Base-by-base conservation (phyloP, 2,329 filamentous ascomycete species). In the Neonectria faginata region DNA sequence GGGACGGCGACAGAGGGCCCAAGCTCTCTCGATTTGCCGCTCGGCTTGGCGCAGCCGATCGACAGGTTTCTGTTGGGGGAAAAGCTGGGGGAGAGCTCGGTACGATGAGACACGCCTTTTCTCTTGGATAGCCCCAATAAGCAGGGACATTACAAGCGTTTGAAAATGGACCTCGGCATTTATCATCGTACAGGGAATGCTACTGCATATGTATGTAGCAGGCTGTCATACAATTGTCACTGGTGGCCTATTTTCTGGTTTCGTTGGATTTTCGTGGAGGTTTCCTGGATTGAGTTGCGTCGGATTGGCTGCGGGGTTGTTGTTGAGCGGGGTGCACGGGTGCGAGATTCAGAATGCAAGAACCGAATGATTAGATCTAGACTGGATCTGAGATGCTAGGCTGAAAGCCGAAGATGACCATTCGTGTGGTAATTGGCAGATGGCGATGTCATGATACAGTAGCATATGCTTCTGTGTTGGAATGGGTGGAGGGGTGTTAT, bases 41-140 rank as follows among this genome's bases (percentile, higher is more conserved):
- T 31, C 65, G 55, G 64, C 70, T 73, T 74, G 70, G 71, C 68
- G 64, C 62, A 55, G 55, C 57, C 70, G 70, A 74, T 74, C 70
- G 60, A 62, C 57, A 50, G 27, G 69, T 72, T 70, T 74, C 70
- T 74, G 69, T 74, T 73, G 72, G 72, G 72, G 69, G 64, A 70
- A 70, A 70, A 67, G 63, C 66, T 71, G 70, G 69, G 69, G 72
- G 69, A 73, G 47, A 31, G 29, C 39, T 25, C 33, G 20, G 29
- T 14, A 36, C 45, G 31, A 57, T 57, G 54, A 29, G 39, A 44
- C 52, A 55, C 33, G n/a, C 39, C 31, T 31, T 16, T 12, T 29
- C 22, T 7, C 25, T 47, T 39, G 39, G 45, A 22, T 7, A 55
- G 47, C 25, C 9, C 25, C 6, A 25, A 16, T 9, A 31, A 5